These are phyloP conservation scores for Myriosclerotinia scirpicola DNA, from an alignment of 2,329 filamentous ascomycete genomes.

Conservation along the genomic window DNA sequence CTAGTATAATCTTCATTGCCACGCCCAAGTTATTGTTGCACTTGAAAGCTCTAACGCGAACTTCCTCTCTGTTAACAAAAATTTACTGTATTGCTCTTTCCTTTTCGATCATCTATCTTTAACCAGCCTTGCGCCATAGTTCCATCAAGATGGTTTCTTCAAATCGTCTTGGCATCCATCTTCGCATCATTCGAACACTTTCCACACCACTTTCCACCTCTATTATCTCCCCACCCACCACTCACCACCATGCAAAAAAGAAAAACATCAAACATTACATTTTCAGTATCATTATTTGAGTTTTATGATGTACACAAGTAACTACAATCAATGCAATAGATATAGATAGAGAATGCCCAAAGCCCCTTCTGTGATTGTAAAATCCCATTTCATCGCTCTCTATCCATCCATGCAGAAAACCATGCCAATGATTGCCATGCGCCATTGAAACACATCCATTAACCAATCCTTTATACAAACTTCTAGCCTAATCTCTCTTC, in stretches of 20 bases:
- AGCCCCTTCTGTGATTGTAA: too few species aligned
- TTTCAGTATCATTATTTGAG: neutral
- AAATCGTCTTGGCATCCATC: too few species aligned
- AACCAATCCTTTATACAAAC: neutral
- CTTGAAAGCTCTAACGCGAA: too few species aligned
- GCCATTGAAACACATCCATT: neutral
- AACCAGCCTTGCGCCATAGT: neutral
- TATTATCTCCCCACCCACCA: slow-evolving; percentile 45
- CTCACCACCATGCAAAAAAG: too few species aligned
- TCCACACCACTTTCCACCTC: slow-evolving; percentile 40
- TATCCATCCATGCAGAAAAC: neutral
- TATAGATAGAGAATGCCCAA: neutral
- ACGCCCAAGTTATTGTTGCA: too few species aligned
- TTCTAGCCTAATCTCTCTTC: slow-evolving; percentile 5
- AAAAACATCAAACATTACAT: neutral
- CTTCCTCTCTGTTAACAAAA: too few species aligned
- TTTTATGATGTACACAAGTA: too few species aligned
- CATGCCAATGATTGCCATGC: neutral
- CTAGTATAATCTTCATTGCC: too few species aligned
- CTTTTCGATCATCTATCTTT: too few species aligned
- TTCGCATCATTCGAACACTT: too few species aligned
- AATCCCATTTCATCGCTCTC: neutral
- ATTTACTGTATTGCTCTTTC: too few species aligned
- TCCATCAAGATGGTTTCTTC: neutral
- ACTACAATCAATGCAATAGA: too few species aligned